Base-by-base conservation (phyloP, 495 filamentous ascomycete genomes). In the Terfezia claveryi region DNA sequence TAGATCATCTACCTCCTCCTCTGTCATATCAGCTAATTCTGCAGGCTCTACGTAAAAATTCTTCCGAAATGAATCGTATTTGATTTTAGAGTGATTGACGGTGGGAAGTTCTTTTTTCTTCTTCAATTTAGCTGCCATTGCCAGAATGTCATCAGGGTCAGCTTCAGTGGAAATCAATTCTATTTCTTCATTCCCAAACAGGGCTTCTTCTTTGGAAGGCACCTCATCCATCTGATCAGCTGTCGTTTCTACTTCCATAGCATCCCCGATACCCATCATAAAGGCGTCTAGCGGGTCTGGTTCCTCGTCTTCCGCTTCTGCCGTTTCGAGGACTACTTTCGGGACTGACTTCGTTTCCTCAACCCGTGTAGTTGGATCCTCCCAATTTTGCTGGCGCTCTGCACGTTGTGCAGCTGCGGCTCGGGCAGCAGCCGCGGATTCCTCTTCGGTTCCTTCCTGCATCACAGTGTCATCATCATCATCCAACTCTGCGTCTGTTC, bases 41-140 rank as follows among this genome's bases (percentile, higher is more conserved):
- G 74, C 71, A 32, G 92, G 86, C 63, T 96, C 92, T 12, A 81
- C 78, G 72, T 94, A 96, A 69, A 99, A 96, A 65, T 81, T 80
- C 71, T 89, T 94, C 50, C 89, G 74, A 67, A 96, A 91, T 8
- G 80, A 77, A 57, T 87, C 80, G 61, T 96, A 82, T 37, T 86
- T 77, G 54, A 87, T 67, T 66, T 94, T 95, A 44, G 72, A 70
- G 68, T 95, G 92, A 66, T 96, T 79, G 38, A 94, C 75, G 0
- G 72, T 73, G 8, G 89, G 88, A 11, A 96, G 80, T 58, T 99
- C 91, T 66, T 94, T 94, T 73, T 94, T 96, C 74, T 94, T 98
- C 65, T 84, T 85, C 56, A 73, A 67, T 64, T 93, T 95, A 49
- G 76, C 84, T 14, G 86, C 80, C 70, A 92, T 82, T 38, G 85